Conservation (phyloP, 148 eudicot genomes). For the Silene uniflora region DNA sequence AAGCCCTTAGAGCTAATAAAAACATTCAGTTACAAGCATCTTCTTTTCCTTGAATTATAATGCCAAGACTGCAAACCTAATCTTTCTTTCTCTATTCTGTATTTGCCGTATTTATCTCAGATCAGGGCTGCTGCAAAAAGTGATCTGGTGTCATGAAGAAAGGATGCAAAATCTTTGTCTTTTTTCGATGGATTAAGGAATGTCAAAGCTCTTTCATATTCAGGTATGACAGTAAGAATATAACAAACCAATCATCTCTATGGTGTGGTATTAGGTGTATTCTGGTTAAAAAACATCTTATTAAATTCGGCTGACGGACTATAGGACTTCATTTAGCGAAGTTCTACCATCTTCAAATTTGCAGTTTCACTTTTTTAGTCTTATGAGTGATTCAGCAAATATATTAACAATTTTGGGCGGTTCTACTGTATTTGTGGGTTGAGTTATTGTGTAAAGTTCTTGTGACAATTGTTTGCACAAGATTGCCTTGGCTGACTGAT, state of each 20-base stretch:
- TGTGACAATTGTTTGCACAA: too few relatives aligned
- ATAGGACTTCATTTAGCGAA: not conserved
- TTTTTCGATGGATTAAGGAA: conserved; percentile 86
- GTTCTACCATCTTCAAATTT: not conserved
- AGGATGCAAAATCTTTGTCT: conserved; percentile 77
- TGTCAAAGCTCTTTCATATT: conserved; percentile 78
- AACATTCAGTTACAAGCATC: not conserved
- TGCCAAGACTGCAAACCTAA: not conserved
- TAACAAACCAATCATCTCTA: not conserved
- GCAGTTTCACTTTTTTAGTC: not conserved
- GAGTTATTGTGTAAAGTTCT: too few relatives aligned
- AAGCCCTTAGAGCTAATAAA: not conserved
- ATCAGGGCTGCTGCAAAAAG: conserved; percentile 61
- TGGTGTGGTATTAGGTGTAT: too few relatives aligned
- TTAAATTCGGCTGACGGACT: not conserved
- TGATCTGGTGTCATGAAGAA: conserved; percentile 87
- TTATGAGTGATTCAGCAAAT: not conserved
- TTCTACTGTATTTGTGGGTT: too few relatives aligned
- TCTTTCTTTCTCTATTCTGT: not conserved
- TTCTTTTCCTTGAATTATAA: not conserved
- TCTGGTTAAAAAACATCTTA: too few relatives aligned
- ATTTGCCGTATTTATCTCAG: conserved; percentile 35
- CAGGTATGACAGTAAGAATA: conserved; percentile 31
- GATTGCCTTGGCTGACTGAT: too few relatives aligned
- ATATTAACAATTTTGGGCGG: too few relatives aligned